Conservation (phyloP, 768 basidiomycete genomes). For the Panellus pusillus region DNA sequence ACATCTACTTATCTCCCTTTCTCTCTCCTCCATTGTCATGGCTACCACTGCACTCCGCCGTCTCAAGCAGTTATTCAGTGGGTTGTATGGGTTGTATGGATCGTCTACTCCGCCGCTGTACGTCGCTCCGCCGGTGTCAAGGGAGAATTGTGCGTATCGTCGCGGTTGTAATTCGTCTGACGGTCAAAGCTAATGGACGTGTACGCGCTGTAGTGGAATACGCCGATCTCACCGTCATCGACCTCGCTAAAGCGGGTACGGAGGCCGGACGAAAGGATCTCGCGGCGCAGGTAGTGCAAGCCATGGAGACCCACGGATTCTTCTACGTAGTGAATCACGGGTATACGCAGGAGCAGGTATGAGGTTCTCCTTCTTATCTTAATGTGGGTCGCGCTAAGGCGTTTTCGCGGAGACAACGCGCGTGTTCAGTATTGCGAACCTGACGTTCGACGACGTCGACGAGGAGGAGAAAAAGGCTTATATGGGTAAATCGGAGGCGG, state of each 20-base stretch:
- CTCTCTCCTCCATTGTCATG: background rate
- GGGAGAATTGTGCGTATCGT: slow-evolving; percentile 1
- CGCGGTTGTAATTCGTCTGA: background rate
- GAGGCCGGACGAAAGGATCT: slow-evolving; percentile 30
- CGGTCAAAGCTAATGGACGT: too few relatives aligned
- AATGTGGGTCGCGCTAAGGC: too few relatives aligned
- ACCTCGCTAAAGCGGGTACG: slow-evolving; percentile 33
- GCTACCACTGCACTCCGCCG: background rate
- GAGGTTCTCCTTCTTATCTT: background rate
- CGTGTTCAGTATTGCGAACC: slow-evolving; percentile 49
- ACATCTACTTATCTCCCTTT: background rate
- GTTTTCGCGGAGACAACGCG: slow-evolving; percentile 35
- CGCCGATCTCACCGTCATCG: slow-evolving; percentile 40
- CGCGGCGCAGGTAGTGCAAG: slow-evolving; percentile 33
- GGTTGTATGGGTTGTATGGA: background rate
- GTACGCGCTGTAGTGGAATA: slow-evolving; percentile 35
- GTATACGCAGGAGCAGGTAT: slow-evolving; percentile 40
- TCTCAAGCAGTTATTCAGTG: background rate
- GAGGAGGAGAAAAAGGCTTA: slow-evolving; percentile 45
- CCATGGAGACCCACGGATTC: slow-evolving; percentile 37
- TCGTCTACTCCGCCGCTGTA: slow-evolving; percentile 4
- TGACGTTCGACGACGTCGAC: slow-evolving; percentile 40
- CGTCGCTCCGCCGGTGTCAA: slow-evolving; percentile 7
- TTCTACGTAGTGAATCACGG: slow-evolving; percentile 54
- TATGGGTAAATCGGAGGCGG: slow-evolving; percentile 40